Evolutionary conservation across 2,329 filamentous ascomycete genomes (phyloP).

Genomic region (Apiospora sp.): DNA sequence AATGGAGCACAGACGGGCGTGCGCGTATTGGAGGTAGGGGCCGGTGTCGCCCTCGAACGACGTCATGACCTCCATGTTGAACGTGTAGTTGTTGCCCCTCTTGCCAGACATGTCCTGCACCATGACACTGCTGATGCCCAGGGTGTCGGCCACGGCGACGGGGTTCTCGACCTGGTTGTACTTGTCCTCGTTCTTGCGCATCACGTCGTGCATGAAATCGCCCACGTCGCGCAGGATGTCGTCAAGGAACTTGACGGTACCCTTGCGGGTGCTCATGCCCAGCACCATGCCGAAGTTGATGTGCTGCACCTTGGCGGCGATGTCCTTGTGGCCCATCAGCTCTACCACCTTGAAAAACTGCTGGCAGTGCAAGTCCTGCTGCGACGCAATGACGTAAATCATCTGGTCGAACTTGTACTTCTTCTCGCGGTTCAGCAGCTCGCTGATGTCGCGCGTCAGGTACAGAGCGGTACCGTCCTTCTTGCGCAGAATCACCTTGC

Average conservation of each 20-base stretch:
- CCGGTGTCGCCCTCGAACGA: conserved; percentile 79
- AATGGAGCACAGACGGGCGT: conserved; percentile 65
- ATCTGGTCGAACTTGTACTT: conserved; percentile 76
- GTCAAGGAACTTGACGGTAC: conserved; percentile 67
- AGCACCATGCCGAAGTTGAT: conserved; percentile 79
- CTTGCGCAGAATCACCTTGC: conserved; percentile 75
- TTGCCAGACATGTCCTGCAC: conserved; percentile 98
- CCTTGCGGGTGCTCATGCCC: conserved; percentile 75
- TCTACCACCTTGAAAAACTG: conserved; percentile 81
- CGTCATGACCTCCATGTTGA: conserved; percentile 76
- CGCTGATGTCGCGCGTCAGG: conserved; percentile 79
- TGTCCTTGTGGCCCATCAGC: conserved; percentile 72
- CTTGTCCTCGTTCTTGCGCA: conserved; percentile 89
- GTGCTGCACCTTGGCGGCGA: conserved; percentile 74
- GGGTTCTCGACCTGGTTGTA: conserved; percentile 90
- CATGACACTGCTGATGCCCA: conserved; percentile 96
- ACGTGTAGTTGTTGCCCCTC: conserved; percentile 68
- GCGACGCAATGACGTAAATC: conserved; percentile 79
- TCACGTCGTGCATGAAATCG: conserved; percentile 98
- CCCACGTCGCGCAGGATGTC: conserved; percentile 81
- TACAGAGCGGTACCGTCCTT: conserved; percentile 80
- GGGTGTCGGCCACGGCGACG: conserved; percentile 79
- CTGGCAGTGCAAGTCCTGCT: conserved; percentile 76
- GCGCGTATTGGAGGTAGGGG: conserved; percentile 76
- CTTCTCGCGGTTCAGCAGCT: conserved; percentile 70